Evolutionary conservation across 2,329 filamentous ascomycete species (phyloP).

Genomic region (Lachnellula suecica): DNA sequence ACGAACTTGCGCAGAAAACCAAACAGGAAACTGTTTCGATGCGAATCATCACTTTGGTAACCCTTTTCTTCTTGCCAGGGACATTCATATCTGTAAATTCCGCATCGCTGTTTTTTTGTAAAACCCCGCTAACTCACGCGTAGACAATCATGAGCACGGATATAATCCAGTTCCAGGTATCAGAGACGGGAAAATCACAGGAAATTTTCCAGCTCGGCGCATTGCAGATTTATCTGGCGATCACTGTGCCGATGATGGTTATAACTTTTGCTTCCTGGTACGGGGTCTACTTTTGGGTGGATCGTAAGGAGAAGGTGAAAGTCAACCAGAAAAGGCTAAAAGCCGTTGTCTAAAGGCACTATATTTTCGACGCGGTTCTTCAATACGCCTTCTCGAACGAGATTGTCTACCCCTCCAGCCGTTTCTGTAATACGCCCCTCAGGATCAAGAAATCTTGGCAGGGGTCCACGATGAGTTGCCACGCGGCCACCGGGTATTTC

Average conservation of each 20-base stretch:
- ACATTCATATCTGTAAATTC: conserved; percentile 41
- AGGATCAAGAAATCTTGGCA: too few relatives aligned
- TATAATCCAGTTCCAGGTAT: conserved; percentile 32
- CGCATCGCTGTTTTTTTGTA: not conserved
- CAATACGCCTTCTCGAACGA: too few relatives aligned
- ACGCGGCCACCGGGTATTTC: too few relatives aligned
- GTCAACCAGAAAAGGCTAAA: not conserved
- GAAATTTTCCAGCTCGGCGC: conserved; percentile 24
- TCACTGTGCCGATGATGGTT: conserved; percentile 36
- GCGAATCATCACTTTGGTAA: conserved; percentile 42
- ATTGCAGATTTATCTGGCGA: conserved; percentile 32
- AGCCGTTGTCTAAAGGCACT: not conserved
- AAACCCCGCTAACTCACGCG: too few relatives aligned
- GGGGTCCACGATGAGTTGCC: too few relatives aligned
- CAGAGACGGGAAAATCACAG: conserved; percentile 2
- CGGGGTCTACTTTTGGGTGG: conserved; percentile 32
- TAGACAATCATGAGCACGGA: conserved; percentile 43
- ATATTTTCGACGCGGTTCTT: too few relatives aligned
- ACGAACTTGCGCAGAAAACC: conserved; percentile 35
- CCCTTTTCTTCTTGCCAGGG: conserved; percentile 41
- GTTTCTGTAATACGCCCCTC: too few relatives aligned
- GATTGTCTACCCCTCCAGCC: too few relatives aligned
- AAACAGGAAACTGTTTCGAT: conserved; percentile 41
- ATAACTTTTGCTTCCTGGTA: conserved; percentile 36
- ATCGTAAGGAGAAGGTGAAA: conserved; percentile 7